Evolutionary conservation across 169 alveolate species (phyloP).

Genomic region (Plasmodium falciparum): DNA sequence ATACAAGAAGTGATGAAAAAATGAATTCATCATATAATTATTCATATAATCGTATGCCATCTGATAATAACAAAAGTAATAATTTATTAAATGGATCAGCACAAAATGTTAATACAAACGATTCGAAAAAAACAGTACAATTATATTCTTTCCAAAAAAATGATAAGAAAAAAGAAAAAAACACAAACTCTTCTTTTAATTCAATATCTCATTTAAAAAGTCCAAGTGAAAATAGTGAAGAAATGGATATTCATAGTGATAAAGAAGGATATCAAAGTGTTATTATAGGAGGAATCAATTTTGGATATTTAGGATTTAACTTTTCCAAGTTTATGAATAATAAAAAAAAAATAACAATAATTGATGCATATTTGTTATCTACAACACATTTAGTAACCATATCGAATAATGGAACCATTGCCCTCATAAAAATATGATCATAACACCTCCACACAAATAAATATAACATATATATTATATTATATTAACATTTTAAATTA

Average conservation of each 20-base stretch:
- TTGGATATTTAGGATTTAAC: constrained; percentile 61
- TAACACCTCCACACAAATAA: not conserved
- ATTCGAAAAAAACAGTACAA: not conserved
- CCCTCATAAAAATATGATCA: constrained; percentile 24
- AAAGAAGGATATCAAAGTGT: constrained; percentile 67
- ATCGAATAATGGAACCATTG: constrained; percentile 54
- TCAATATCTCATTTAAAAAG: constrained; percentile 24
- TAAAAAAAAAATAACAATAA: constrained; percentile 54
- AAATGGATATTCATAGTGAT: constrained; percentile 26
- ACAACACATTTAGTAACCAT: constrained; percentile 44
- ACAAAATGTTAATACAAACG: not conserved
- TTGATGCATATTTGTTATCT: constrained; percentile 48
- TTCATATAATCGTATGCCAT: not conserved
- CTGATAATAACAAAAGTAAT: not conserved
- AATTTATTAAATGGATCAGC: not conserved
- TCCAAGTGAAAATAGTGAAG: constrained; percentile 36
- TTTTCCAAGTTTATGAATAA: constrained; percentile 56
- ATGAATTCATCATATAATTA: not conserved
- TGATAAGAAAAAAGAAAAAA: constrained; percentile 10
- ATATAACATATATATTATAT: too few species aligned
- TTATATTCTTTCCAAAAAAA: not conserved
- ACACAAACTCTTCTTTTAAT: constrained; percentile 28
- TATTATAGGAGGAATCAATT: constrained; percentile 68
- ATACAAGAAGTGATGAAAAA: constrained; percentile 37
- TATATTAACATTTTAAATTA: too few species aligned